Conservation (phyloP, 306 rosid genomes). For the Amphicarpaea edgeworthii region DNA sequence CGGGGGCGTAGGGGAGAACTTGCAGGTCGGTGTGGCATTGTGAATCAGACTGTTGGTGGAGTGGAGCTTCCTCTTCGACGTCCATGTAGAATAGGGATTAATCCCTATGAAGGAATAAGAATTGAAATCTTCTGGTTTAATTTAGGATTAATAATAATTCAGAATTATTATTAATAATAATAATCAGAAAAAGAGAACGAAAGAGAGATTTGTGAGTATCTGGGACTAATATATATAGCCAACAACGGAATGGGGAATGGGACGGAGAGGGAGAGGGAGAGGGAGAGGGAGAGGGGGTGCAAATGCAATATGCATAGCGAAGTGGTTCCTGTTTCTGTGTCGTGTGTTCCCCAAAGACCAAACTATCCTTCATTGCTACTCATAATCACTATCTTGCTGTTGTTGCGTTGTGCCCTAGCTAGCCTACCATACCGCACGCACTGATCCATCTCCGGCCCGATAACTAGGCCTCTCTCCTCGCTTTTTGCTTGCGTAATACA, state of each 20-base stretch:
- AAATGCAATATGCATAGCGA: slow-evolving; percentile 20
- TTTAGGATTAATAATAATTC: not conserved
- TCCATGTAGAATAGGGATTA: slow-evolving; percentile 59
- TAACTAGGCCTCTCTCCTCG: not conserved
- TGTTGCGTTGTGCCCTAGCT: slow-evolving; percentile 1
- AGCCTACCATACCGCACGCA: no score
- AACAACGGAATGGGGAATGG: not conserved
- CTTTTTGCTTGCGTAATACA: not conserved
- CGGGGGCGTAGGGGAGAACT: not conserved
- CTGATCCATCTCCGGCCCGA: slow-evolving; percentile 9
- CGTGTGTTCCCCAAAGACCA: slow-evolving; percentile 1
- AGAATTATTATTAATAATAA: not conserved
- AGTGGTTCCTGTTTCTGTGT: not conserved
- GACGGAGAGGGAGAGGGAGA: slow-evolving; percentile 9
- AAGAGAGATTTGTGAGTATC: not conserved
- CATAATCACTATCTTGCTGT: not conserved
- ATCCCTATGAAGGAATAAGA: slow-evolving; percentile 50
- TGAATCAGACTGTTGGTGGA: slow-evolving; percentile 41
- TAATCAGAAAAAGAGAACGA: not conserved
- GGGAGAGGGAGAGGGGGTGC: no score
- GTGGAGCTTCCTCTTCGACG: slow-evolving; percentile 61
- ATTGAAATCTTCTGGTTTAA: not conserved
- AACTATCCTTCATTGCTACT: not conserved
- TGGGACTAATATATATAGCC: not conserved
- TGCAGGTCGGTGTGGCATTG: slow-evolving; percentile 47